These are phyloP conservation scores for Hevea brasiliensis DNA, from an alignment of 345 rosid genomes.

Conservation along the genomic window DNA sequence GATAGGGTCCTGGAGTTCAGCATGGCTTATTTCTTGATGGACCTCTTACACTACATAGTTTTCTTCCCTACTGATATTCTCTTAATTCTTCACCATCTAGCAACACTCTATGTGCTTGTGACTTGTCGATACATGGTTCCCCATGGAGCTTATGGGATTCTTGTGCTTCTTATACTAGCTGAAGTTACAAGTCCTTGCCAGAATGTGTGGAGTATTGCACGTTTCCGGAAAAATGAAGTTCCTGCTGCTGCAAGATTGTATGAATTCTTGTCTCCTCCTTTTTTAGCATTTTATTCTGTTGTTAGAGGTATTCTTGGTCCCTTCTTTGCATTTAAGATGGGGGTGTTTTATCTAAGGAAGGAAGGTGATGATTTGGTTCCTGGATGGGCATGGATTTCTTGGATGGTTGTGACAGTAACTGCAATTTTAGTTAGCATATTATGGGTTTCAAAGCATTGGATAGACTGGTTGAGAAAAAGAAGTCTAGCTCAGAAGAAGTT, in stretches of 20 bases:
- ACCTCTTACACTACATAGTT: slow-evolving; percentile 65
- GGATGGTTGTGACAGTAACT: slow-evolving; percentile 58
- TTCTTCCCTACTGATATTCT: slow-evolving; percentile 61
- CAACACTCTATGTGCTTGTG: slow-evolving; percentile 63
- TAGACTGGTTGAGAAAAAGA: slow-evolving; percentile 48
- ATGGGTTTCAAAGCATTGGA: slow-evolving; percentile 69
- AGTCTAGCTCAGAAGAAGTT: slow-evolving; percentile 30
- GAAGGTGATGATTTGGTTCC: slow-evolving; percentile 48
- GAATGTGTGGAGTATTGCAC: slow-evolving; percentile 64
- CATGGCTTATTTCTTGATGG: slow-evolving; percentile 68
- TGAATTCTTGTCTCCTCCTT: slow-evolving; percentile 47
- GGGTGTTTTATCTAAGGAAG: slow-evolving; percentile 43
- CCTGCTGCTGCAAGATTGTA: slow-evolving; percentile 47
- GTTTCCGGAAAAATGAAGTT: slow-evolving; percentile 40
- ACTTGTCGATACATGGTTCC: slow-evolving; percentile 63
- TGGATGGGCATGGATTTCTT: slow-evolving; percentile 83
- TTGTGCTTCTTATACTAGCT: slow-evolving; percentile 60
- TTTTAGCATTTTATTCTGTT: slow-evolving; percentile 52
- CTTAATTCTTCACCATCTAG: slow-evolving; percentile 86
- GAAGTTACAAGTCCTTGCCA: slow-evolving; percentile 81
- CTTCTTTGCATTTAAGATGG: slow-evolving; percentile 50
- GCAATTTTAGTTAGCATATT: slow-evolving; percentile 60
- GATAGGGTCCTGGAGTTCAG: slow-evolving; percentile 71
- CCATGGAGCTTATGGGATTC: slow-evolving; percentile 62
- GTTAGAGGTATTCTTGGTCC: slow-evolving; percentile 76